A percentile compares a stretch with the other conserved stretches of the same genome.
Evolutionary conservation across 352 stramenopile species (phyloP).

Genomic region (Plasmopara viticola): DNA sequence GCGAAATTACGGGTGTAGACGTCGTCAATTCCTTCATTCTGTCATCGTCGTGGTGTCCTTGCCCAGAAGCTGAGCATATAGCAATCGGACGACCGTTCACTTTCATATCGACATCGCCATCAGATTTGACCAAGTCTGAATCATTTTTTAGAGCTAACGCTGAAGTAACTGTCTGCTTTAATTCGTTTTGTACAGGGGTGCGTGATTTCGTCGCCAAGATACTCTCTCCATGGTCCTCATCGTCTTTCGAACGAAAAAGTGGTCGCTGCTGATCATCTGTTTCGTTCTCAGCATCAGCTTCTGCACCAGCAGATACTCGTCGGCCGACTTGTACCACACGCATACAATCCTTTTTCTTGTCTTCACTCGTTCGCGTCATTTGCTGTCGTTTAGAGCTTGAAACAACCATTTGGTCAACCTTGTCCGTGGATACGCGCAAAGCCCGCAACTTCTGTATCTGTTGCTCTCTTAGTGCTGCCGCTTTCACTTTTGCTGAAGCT

Average conservation of each 20-base stretch:
- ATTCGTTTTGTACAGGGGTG: background rate
- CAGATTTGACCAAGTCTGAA: background rate
- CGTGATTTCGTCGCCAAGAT: background rate
- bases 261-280: background rate
- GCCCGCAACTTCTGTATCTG: conserved; percentile 6
- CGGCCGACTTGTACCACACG: conserved; percentile 2
- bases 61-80: background rate
- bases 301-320: background rate
- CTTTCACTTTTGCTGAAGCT: background rate
- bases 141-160: background rate
- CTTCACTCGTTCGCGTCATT: background rate
- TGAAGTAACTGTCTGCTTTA: background rate
- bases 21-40: background rate
- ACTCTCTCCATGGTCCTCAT: background rate
- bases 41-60: background rate
- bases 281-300: conserved; percentile 14
- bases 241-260: background rate
- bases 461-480: conserved; percentile 3
- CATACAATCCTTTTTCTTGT: conserved; percentile 3
- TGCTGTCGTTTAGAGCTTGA: conserved; percentile 11
- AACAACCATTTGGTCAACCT: background rate
- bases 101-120: background rate
- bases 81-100: background rate
- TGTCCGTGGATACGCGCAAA: background rate
- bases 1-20: background rate